Percentiles rank a stretch among this genome's conserved stretches.
Evolutionary conservation across 805 yeast species (phyloP).

Genomic region (Debaryomyces maramus): DNA sequence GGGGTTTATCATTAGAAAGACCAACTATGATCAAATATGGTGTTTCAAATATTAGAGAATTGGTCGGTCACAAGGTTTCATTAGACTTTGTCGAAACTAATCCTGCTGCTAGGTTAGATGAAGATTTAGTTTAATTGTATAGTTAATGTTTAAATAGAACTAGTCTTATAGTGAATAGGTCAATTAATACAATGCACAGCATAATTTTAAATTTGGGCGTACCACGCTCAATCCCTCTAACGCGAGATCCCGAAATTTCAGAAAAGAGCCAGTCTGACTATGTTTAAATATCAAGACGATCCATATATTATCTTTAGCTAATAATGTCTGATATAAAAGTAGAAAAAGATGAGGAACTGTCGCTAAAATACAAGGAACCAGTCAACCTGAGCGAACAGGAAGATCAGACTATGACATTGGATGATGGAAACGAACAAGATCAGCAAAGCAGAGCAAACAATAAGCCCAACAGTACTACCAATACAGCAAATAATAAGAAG

Average conservation of each 20-base stretch:
- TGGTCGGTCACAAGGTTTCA: conserved; percentile 94
- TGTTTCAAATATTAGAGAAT: conserved; percentile 92
- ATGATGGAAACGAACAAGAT: background rate
- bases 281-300: background rate
- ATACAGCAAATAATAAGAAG: background rate
- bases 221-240: too few species aligned
- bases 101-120: conserved; percentile 96
- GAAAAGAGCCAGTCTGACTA: too few species aligned
- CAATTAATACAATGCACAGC: too few species aligned
- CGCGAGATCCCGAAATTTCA: too few species aligned
- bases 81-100: conserved; percentile 92
- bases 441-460: background rate
- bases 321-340: background rate
- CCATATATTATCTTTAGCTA: background rate
- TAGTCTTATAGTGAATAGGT: too few species aligned
- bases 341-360: conserved; percentile 5
- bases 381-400: background rate
- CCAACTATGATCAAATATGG: conserved; percentile 99
- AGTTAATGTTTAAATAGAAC: background rate
- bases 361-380: background rate
- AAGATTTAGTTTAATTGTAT: conserved; percentile 32
- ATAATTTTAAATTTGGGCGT: too few species aligned
- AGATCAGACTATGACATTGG: background rate
- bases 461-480: background rate
- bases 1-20: conserved; percentile 96